Conservation (phyloP, 768 basidiomycete genomes). For the Leccinum fibrillosum region DNA sequence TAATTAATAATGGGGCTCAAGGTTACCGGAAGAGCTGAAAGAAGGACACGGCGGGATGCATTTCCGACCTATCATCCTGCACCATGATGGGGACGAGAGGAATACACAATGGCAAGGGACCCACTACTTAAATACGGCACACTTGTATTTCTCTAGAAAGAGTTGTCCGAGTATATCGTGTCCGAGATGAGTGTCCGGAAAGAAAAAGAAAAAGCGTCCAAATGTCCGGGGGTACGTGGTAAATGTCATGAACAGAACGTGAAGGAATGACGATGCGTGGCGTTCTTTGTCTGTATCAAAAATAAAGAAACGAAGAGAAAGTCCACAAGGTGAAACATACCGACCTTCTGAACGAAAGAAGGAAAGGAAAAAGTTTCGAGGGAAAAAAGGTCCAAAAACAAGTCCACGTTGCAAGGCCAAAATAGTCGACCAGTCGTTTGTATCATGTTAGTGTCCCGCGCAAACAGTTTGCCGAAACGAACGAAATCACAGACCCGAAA, state of each 20-base stretch:
- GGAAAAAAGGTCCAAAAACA: conserved; percentile 5
- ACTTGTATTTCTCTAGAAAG: conserved; percentile 13
- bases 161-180: conserved; percentile 15
- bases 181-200: conserved; percentile 19
- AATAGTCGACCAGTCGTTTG: not conserved
- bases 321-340: conserved; percentile 6
- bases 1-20: too few species aligned
- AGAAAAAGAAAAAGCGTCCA: not conserved
- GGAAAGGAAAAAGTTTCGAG: not conserved
- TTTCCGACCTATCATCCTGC: too few species aligned
- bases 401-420: conserved; percentile 9
- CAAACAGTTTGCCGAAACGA: not conserved
- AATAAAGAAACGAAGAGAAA: not conserved
- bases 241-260: conserved; percentile 25
- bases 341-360: conserved; percentile 1
- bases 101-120: too few species aligned
- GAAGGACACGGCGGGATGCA: too few species aligned
- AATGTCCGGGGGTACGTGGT: conserved; percentile 20
- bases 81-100: too few species aligned
- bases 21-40: too few species aligned
- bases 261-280: conserved; percentile 6
- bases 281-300: conserved; percentile 7
- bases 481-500: conserved; percentile 26
- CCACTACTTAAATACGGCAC: too few species aligned
- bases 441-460: not conserved